Evolutionary conservation across 202 grass and related monocot genomes (phyloP).

Genomic region (Dendrocalamus latiflorus): DNA sequence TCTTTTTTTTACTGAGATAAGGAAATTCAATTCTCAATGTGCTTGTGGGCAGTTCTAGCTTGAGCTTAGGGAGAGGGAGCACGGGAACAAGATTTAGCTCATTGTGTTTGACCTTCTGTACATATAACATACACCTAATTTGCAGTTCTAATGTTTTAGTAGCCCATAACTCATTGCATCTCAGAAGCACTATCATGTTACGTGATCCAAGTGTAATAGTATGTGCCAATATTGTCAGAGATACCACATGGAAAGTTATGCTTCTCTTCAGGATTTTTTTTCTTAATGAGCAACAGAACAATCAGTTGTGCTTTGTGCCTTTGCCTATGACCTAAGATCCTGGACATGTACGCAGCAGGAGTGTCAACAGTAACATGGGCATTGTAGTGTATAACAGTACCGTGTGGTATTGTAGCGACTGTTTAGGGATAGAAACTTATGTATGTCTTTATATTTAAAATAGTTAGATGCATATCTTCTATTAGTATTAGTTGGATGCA

Average conservation of each 20-base stretch:
- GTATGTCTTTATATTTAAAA: too few species aligned
- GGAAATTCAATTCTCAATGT: slow-evolving; percentile 13
- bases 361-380: too few species aligned
- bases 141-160: not conserved
- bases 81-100: not conserved
- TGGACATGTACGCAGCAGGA: too few species aligned
- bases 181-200: not conserved
- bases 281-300: not conserved
- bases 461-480: too few species aligned
- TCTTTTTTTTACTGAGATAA: slow-evolving; percentile 24
- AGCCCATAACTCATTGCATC: not conserved
- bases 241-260: not conserved
- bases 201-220: not conserved
- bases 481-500: too few species aligned
- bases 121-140: slow-evolving; percentile 7
- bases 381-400: too few species aligned
- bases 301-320: too few species aligned
- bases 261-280: not conserved
- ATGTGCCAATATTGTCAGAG: not conserved
- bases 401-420: too few species aligned
- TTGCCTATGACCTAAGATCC: too few species aligned
- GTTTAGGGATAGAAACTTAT: too few species aligned
- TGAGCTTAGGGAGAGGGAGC: slow-evolving; percentile 12
- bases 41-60: not conserved
- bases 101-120: slow-evolving; percentile 19